Conservation (phyloP, 2,329 filamentous ascomycete species). For the Stemphylium beticola region DNA sequence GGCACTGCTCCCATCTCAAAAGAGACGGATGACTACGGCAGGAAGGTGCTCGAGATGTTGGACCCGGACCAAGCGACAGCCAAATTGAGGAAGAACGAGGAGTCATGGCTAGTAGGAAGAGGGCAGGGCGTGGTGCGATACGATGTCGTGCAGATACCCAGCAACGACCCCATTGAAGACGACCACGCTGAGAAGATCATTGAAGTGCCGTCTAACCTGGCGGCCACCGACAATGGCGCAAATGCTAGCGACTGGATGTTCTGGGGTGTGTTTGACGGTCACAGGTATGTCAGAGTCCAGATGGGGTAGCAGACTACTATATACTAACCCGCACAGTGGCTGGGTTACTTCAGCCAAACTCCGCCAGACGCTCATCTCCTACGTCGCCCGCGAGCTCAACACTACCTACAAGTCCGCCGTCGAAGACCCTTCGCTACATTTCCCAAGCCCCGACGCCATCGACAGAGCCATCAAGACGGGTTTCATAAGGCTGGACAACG, state of each 20-base stretch:
- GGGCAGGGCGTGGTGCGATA: constrained; percentile 93
- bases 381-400: constrained; percentile 91
- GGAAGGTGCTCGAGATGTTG: constrained; percentile 92
- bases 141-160: constrained; percentile 89
- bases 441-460: constrained; percentile 79
- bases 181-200: constrained; percentile 99
- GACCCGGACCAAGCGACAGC: constrained; percentile 91
- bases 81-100: constrained; percentile 85
- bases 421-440: constrained; percentile 60
- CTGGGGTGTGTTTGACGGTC: constrained; percentile 98
- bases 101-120: constrained; percentile 88
- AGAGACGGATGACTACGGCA: constrained; percentile 80
- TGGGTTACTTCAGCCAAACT: constrained; percentile 98
- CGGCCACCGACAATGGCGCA: constrained; percentile 61
- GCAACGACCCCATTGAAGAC: constrained; percentile 97
- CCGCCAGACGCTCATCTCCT: constrained; percentile 88
- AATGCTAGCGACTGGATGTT: constrained; percentile 95
- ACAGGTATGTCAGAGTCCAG: constrained; percentile 67
- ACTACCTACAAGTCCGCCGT: constrained; percentile 82
- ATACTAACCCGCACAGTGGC: constrained; percentile 62
- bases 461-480: constrained; percentile 91
- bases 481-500: constrained; percentile 86
- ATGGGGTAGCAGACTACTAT: neutral
- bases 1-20: constrained; percentile 89
- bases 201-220: constrained; percentile 73